Percentiles rank a stretch among this genome's conserved stretches.
Evolutionary conservation across 202 grass and related monocot genomes (phyloP).

Genomic region (Saccharum hybrid): DNA sequence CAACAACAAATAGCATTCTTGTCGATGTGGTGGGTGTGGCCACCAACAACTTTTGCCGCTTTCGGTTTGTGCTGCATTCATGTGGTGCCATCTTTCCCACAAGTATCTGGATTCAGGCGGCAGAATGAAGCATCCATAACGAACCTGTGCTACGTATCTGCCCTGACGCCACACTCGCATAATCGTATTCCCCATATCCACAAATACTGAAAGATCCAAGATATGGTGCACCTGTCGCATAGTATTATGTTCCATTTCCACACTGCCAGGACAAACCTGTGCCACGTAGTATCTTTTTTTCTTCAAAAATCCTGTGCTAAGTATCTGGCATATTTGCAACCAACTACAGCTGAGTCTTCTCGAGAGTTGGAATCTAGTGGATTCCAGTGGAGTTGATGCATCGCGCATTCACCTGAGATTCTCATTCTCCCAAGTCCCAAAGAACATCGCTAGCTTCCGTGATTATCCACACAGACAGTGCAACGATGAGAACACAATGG

Average conservation of each 20-base stretch:
- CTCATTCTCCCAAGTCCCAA: constrained; percentile 20
- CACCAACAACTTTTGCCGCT: constrained; percentile 4
- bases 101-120: constrained; percentile 6
- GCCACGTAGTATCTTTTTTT: neutral
- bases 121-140: neutral
- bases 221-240: neutral
- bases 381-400: constrained; percentile 40
- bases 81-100: neutral
- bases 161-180: neutral
- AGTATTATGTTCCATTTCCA: neutral
- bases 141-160: neutral
- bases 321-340: constrained; percentile 18
- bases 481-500: neutral
- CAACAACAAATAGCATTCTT: neutral
- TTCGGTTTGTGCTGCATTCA: constrained; percentile 1
- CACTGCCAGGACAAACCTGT: neutral
- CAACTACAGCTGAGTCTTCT: constrained; percentile 16
- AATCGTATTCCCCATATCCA: neutral
- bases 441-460: neutral
- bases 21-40: constrained; percentile 11
- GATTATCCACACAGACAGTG: neutral
- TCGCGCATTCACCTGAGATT: constrained; percentile 39
- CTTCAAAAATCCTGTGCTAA: too few species aligned
- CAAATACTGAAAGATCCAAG: neutral
- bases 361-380: constrained; percentile 21